Base-by-base conservation (phyloP, 164 flowering plant species). In the Kalanchoe fedtschenkoi region DNA sequence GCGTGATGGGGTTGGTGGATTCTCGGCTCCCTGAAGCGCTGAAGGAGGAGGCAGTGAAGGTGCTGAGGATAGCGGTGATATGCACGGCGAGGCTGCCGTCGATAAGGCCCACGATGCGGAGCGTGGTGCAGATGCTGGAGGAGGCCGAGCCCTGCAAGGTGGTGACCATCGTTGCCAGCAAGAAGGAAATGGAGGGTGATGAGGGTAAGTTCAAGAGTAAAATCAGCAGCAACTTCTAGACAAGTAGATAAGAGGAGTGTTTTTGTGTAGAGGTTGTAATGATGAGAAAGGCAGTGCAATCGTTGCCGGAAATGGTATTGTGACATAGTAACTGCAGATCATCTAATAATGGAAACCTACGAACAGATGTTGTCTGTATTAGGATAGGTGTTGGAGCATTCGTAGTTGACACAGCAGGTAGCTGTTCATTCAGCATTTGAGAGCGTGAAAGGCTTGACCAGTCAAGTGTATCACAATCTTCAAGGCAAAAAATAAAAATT, bases 121-220 rank as follows among this genome's bases (percentile, higher is more conserved):
- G 61, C 53, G 87, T 90, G 17, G 92, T 87, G 22, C 84, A 90
- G 34, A 83, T 86, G 97, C 76, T 90, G 9, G 89, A 82, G 60
- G 85, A 83, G 16, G 86, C 74, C 15, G 79, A 74, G 62, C 89
- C 92, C 32, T 69, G 71, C 30, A 62, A 39, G 32, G 66, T 75
- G 1, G 53, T 68, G 1, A 56, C 33, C 54, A 67, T 78, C 17
- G 53, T 62, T 44, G 71, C 77, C 7, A 26, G 22, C 1, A 74
- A 70, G 69, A 77, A 65, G 4, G 47, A 62, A 16, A 63, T 34
- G 38, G 39, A 32, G 15, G 29, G 60, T 14, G n/a, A 33, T 3
- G 51, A 34, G 34, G 65, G 21, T 8, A 16, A 19, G 22, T 58
- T 8, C 24, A 58, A 34, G 6, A 33, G 61, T 58, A 58, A 37